A percentile compares a stretch with the other conserved stretches of the same genome.
Conservation (phyloP, 345 rosid species). For the Sonneratia caseolaris region DNA sequence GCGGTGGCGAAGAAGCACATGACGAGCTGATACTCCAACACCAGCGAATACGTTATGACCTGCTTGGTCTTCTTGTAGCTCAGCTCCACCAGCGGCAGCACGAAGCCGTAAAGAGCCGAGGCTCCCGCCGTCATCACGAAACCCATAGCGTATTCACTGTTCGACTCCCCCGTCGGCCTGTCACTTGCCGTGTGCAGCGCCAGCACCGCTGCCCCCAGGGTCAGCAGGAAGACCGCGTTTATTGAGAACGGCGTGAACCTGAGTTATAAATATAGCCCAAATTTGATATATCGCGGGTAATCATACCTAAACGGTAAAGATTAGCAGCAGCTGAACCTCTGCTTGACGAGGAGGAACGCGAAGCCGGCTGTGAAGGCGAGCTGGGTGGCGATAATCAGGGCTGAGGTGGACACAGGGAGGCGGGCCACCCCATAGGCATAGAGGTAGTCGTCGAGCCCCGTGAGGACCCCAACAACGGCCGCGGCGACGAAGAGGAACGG, state of each 20-base stretch:
- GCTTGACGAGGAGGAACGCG: constrained; percentile 61
- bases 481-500: constrained; percentile 24
- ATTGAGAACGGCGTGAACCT: constrained; percentile 49
- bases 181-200: constrained; percentile 48
- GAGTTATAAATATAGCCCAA: not conserved
- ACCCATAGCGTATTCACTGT: constrained; percentile 36
- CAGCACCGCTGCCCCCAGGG: constrained; percentile 56
- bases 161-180: constrained; percentile 36
- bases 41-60: constrained; percentile 46
- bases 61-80: constrained; percentile 56
- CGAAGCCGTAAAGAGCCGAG: constrained; percentile 45
- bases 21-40: constrained; percentile 60
- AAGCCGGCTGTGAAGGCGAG: constrained; percentile 67
- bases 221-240: constrained; percentile 57
- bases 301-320: too few species aligned
- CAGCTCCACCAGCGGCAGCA: constrained; percentile 63
- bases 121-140: constrained; percentile 59
- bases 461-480: constrained; percentile 38
- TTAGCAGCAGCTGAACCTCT: constrained; percentile 10
- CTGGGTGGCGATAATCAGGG: constrained; percentile 58
- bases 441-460: constrained; percentile 64
- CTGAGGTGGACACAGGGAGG: constrained; percentile 70
- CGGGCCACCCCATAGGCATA: constrained; percentile 58
- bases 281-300: too few species aligned
- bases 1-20: constrained; percentile 51